Evolutionary conservation across 2,329 filamentous ascomycete species (phyloP), one percentile per base, ranked within the genome.

Genomic region (Nigrospora osmanthi): DNA sequence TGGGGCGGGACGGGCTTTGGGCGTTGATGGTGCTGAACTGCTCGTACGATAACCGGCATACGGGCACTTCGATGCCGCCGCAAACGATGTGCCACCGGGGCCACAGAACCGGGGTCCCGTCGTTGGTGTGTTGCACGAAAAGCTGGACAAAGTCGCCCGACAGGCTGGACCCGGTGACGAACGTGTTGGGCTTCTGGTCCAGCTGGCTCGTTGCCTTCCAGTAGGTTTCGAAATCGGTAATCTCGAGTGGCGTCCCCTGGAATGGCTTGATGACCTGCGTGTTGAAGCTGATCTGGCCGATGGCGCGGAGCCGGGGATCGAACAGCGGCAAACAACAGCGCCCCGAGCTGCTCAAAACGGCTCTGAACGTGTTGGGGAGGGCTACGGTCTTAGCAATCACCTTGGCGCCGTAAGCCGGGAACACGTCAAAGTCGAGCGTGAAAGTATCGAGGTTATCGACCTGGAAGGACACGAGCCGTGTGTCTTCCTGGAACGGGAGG

Each of bases 181-280:
- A 80, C 19, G 89, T 87, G 58, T 80, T 93, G 19, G 86, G 85
- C 39, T 89, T 87, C 42, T 87, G 83, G 61, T 95, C 89, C 40
- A 93, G 78, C 55, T 95, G 89, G 58, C 89, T 95, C 1, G 93
- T 98, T 0, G 91, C 91, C 66, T 97, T 98, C 93, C 93, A 98
- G 65, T 98, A 98, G 0, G 93, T 97, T 51, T 95, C 93, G 56
- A 97, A 98, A 59, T 97, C 90, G 1, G 93, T 95, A 49, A 98
- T 96, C 64, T 98, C 93, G 17, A 98, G 72, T 4, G 93, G 89
- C 49, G 89, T 85, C 9, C 93, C 91, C 50, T 83, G 81, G 68
- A 97, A 98, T 0, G 93, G 93, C 59, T 95, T 96, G 62, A 98
- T 94, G 23, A 97, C 89, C 61, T 97, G 90, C 45, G 89, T 95